These are phyloP conservation scores for Komagataella pastoris DNA, from an alignment of 805 yeast species.

Conservation along the genomic window DNA sequence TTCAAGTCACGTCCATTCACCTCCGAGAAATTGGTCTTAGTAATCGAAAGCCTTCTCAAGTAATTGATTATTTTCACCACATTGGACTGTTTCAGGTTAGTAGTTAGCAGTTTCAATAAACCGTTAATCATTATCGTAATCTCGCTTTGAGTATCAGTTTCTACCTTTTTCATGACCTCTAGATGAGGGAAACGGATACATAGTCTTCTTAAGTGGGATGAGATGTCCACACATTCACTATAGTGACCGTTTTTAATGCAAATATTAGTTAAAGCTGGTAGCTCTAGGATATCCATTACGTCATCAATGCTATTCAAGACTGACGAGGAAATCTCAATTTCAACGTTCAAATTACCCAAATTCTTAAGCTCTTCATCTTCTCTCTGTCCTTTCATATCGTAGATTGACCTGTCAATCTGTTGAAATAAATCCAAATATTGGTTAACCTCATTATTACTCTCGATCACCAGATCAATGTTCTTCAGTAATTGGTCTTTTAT, in stretches of 20 bases:
- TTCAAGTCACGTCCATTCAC: slow-evolving; percentile 8
- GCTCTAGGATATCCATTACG: slow-evolving; percentile 64
- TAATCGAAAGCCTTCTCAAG: slow-evolving; percentile 52
- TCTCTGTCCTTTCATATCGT: not conserved
- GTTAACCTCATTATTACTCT: slow-evolving; percentile 1
- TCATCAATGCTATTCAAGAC: slow-evolving; percentile 54
- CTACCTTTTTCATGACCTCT: slow-evolving; percentile 34
- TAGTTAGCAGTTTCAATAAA: slow-evolving; percentile 52
- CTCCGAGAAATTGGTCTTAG: slow-evolving; percentile 9
- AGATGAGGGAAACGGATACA: slow-evolving; percentile 55
- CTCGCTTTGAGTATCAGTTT: slow-evolving; percentile 38
- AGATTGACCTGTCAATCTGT: not conserved
- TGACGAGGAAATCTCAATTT: slow-evolving; percentile 9
- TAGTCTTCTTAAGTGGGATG: slow-evolving; percentile 58
- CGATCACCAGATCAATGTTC: slow-evolving; percentile 20
- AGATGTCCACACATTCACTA: slow-evolving; percentile 79
- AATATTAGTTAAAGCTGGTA: slow-evolving; percentile 74
- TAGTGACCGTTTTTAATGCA: slow-evolving; percentile 81
- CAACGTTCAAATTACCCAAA: not conserved
- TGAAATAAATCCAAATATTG: not conserved
- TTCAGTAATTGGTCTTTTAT: slow-evolving; percentile 15
- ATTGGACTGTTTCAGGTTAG: slow-evolving; percentile 69
- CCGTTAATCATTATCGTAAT: slow-evolving; percentile 52
- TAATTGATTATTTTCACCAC: slow-evolving; percentile 70
- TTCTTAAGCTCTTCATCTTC: not conserved